Base-by-base conservation (phyloP, 2,329 filamentous ascomycete species). In the Alternaria triticina region DNA sequence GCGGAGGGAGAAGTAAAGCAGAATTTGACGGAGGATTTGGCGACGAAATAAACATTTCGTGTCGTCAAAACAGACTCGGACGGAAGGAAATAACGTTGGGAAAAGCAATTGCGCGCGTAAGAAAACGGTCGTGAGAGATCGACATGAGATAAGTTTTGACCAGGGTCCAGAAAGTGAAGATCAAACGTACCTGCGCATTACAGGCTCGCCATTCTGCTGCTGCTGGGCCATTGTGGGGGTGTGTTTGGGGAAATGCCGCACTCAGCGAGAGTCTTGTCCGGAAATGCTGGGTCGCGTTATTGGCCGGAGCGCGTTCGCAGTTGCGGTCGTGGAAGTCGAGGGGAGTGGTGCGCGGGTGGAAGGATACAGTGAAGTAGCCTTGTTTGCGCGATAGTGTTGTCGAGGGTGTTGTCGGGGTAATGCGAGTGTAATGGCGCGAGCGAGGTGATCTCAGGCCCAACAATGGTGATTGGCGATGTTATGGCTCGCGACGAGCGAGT, bases 151-250 rank as follows among this genome's bases (percentile, higher is more conserved):
- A 43, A 46, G 46, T 40, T 45, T 44, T 27, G 56, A 54, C 52
- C 52, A 61, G 59, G 64, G 56, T 57, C 43, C 36, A 45, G 22
- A 43, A 57, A 46, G 55, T 57, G 59, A 27, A 45, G 55, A 65
- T 45, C 23, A 30, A 46, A 60, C 86, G 71, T 88, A 91, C 89
- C 89, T 90, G 83, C 87, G 85, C 82, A 89, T 89, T 64, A 89
- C 87, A 77, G 88, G 88, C 71, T 85, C 80, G 68, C 77, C 75
- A 66, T 77, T 78, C 59, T 71, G 71, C 63, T 80, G 76, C 55
- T 71, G 71, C 61, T 80, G 76, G 68, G 79, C 78, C 79, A 81
- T 81, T 60, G 33, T 73, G 66, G 45, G 43, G 8, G 61, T 52
- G 62, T 44, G 36, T 61, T 51, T 44, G 15, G 22, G 54, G 6